phyloP scores from a whole-genome alignment of 148 eudicot species.

The Cornus kousa region DNA sequence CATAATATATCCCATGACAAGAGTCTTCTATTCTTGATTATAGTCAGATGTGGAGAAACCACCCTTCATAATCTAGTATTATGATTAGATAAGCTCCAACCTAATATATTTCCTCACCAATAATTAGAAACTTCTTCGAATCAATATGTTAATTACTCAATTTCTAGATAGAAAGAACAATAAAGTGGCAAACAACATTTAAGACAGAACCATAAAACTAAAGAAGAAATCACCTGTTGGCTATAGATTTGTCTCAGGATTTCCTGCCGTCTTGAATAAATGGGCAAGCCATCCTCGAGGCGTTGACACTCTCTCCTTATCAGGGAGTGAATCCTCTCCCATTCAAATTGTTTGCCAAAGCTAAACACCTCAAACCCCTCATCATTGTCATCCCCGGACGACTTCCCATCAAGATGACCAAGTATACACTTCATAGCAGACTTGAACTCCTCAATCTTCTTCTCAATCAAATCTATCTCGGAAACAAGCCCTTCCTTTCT shows the following conservation, averaged over 20 bases:
- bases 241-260: slow-evolving; percentile 20
- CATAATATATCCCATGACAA: no score
- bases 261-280: slow-evolving; percentile 23
- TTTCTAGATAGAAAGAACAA: neutral
- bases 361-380: slow-evolving; percentile 13
- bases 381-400: neutral
- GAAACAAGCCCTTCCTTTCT: slow-evolving; percentile 24
- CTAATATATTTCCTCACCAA: no score
- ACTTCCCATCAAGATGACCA: slow-evolving; percentile 26
- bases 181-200: neutral
- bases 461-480: slow-evolving; percentile 35
- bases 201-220: neutral
- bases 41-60: no score
- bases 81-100: no score
- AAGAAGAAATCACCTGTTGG: slow-evolving; percentile 24
- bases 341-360: slow-evolving; percentile 17
- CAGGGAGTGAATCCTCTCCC: slow-evolving; percentile 25
- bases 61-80: no score
- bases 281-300: slow-evolving; percentile 35
- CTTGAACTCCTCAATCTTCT: slow-evolving; percentile 47
- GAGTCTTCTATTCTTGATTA: no score
- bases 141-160: no score
- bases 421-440: slow-evolving; percentile 38
- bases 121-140: no score
- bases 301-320: slow-evolving; percentile 33